A percentile compares a stretch with the other conserved stretches of the same genome.
These are phyloP conservation scores for Aegilops bicornis DNA, from an alignment of 176 grass and related monocot species.

Conservation along the genomic window DNA sequence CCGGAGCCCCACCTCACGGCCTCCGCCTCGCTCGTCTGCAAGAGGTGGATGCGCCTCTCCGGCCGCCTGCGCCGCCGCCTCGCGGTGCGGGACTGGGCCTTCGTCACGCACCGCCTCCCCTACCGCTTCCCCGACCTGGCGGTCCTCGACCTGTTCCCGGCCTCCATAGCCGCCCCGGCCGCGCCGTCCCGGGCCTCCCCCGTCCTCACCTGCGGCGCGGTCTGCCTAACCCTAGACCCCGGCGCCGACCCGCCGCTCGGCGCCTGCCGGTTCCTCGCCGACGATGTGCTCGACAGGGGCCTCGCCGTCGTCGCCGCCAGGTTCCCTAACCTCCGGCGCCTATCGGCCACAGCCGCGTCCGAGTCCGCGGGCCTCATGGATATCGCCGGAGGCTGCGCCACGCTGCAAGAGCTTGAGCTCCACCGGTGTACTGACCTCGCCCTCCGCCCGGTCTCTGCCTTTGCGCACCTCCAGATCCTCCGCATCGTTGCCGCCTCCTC, in stretches of 20 bases:
- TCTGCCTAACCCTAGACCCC: conserved; percentile 62
- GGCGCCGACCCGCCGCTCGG: conserved; percentile 50
- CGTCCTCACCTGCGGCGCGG: conserved; percentile 54
- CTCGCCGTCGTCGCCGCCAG: conserved; percentile 52
- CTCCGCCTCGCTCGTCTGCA: conserved; percentile 74
- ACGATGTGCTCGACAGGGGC: conserved; percentile 53
- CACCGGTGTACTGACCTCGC: conserved; percentile 79
- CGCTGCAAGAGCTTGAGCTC: conserved; percentile 81
- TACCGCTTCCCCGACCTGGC: conserved; percentile 72
- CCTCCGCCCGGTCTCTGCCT: conserved; percentile 84
- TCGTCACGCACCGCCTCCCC: conserved; percentile 60
- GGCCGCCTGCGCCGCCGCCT: conserved; percentile 74
- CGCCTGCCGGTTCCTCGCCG: conserved; percentile 52
- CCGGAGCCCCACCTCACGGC: conserved; percentile 50
- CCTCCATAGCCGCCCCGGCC: conserved; percentile 54
- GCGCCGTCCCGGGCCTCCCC: conserved; percentile 11
- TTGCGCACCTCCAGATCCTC: conserved; percentile 87
- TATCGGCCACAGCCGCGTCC: conserved; percentile 55
- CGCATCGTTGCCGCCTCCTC: conserved; percentile 53
- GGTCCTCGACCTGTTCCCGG: conserved; percentile 78
- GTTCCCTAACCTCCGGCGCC: conserved; percentile 61
- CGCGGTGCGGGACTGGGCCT: conserved; percentile 72
- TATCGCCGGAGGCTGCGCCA: conserved; percentile 58
- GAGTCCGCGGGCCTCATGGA: conserved; percentile 68
- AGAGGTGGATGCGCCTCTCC: conserved; percentile 73